Evolutionary conservation across 148 eudicot species (phyloP).

Genomic region (Amaranthus palmeri): DNA sequence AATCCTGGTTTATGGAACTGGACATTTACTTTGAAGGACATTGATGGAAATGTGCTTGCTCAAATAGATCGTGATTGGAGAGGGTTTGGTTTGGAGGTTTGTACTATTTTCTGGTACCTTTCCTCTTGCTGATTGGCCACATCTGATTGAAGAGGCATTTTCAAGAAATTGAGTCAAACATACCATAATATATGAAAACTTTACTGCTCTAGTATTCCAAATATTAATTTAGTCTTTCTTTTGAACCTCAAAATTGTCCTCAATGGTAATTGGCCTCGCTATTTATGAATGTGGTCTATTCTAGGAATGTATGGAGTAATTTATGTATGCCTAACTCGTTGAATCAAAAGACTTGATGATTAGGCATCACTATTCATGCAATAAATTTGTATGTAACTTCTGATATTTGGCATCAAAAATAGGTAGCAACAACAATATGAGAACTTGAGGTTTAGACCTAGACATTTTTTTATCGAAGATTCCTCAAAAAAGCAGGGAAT

Average conservation of each 20-base stretch:
- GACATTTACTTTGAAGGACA: constrained; percentile 93
- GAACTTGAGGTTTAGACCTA: too few relatives aligned
- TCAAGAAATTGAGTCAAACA: neutral
- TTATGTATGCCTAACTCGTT: neutral
- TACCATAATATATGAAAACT: neutral
- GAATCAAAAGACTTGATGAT: too few relatives aligned
- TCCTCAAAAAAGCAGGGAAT: too few relatives aligned
- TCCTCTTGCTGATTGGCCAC: neutral
- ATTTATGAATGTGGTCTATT: neutral
- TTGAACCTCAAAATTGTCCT: too few relatives aligned
- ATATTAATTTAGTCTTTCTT: too few relatives aligned
- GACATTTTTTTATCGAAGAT: too few relatives aligned
- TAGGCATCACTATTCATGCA: too few relatives aligned
- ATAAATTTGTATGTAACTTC: too few relatives aligned
- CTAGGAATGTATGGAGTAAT: neutral
- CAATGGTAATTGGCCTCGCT: neutral
- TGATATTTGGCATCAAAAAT: neutral
- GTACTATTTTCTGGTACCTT: neutral
- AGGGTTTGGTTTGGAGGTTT: constrained; percentile 97
- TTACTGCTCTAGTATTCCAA: too few relatives aligned
- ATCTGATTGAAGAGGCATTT: neutral
- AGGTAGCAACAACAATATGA: too few relatives aligned
- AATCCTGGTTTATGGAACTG: constrained; percentile 96
- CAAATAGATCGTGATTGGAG: constrained; percentile 97
- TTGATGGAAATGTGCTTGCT: constrained; percentile 73